These are phyloP conservation scores for Corynascus novoguineensis DNA, from an alignment of 495 filamentous ascomycete species.

Conservation along the genomic window DNA sequence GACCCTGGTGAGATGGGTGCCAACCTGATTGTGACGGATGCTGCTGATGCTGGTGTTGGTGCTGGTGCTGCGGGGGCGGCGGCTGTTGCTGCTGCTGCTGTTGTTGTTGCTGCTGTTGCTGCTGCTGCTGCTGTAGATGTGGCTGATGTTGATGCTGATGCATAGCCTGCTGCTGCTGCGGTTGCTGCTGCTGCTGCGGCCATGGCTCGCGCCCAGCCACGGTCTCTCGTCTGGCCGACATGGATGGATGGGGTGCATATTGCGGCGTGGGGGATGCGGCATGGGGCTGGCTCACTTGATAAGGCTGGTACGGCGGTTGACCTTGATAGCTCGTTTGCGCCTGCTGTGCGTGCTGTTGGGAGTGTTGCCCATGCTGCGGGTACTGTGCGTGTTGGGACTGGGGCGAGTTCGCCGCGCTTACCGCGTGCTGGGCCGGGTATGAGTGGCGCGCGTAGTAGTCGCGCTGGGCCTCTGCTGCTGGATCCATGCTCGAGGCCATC, in stretches of 20 bases:
- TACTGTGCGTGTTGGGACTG: slow-evolving; percentile 40
- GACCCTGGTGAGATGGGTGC: slow-evolving; percentile 35
- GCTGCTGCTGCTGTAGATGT: slow-evolving; percentile 21
- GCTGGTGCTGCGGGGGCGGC: slow-evolving; percentile 15
- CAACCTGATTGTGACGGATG: slow-evolving; percentile 26
- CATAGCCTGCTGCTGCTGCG: slow-evolving; percentile 15
- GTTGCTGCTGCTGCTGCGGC: slow-evolving; percentile 17
- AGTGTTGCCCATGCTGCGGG: slow-evolving; percentile 27
- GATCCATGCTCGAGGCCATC: slow-evolving; percentile 30
- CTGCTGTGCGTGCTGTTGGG: slow-evolving; percentile 17
- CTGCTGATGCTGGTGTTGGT: slow-evolving; percentile 22
- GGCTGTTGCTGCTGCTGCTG: slow-evolving; percentile 13
- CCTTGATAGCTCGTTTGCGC: slow-evolving; percentile 16
- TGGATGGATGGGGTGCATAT: slow-evolving; percentile 29
- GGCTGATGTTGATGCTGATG: slow-evolving; percentile 17
- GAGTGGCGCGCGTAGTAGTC: slow-evolving; percentile 41
- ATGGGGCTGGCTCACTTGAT: slow-evolving; percentile 30
- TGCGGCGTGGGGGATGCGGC: slow-evolving; percentile 34
- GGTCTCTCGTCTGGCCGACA: slow-evolving; percentile 15
- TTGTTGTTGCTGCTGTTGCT: neutral
- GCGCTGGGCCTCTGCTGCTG: slow-evolving; percentile 25
- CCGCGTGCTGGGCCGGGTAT: slow-evolving; percentile 31
- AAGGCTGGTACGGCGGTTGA: slow-evolving; percentile 25
- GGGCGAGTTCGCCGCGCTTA: slow-evolving; percentile 34
- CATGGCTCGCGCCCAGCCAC: slow-evolving; percentile 6